Conservation (phyloP, 345 rosid genomes). For the Acer campestre region DNA sequence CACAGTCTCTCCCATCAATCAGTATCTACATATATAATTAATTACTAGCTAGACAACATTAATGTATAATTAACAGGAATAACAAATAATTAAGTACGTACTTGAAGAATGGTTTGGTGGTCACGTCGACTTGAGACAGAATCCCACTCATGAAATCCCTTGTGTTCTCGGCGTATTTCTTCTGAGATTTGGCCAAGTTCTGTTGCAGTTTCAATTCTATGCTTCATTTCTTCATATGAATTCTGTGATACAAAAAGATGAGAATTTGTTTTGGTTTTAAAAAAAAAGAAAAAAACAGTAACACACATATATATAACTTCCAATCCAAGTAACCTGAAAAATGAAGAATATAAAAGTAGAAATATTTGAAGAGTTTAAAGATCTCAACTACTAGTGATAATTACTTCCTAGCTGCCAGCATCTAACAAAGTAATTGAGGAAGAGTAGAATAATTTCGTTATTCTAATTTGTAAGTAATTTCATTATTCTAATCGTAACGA, state of each 20-base stretch:
- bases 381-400: no score
- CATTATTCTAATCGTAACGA: no score
- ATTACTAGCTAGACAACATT: no score
- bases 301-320: not conserved
- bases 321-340: not conserved
- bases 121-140: conserved; percentile 24
- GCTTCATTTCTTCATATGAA: conserved; percentile 36
- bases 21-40: conserved; percentile 16
- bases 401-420: no score
- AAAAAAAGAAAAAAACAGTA: no score
- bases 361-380: no score
- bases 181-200: conserved; percentile 33
- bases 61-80: no score
- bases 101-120: conserved; percentile 44
- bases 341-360: not conserved
- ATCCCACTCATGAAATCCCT: conserved; percentile 41
- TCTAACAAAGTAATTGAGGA: no score
- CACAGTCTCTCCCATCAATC: conserved; percentile 29
- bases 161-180: conserved; percentile 23
- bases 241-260: conserved; percentile 30
- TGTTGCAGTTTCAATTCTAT: conserved; percentile 25
- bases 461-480: no score
- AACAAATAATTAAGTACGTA: conserved; percentile 24
- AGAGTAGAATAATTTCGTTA: no score
- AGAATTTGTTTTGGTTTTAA: not conserved